Evolutionary conservation across 1,284 basidiomycete species (phyloP).

Genomic region (Irpex rosettiformis): DNA sequence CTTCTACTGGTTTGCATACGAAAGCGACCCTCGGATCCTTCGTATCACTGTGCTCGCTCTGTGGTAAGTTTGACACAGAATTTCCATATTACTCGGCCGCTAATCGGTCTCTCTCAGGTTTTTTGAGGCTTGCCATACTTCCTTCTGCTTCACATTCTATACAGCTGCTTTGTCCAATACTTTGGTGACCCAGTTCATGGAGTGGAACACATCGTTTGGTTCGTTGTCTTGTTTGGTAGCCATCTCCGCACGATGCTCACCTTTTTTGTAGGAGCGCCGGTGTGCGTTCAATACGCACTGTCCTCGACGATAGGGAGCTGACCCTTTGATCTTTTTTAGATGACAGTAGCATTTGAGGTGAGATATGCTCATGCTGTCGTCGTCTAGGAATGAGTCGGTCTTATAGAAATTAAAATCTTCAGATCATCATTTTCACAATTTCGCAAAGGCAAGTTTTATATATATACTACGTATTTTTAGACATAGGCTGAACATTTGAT

Average conservation of each 20-base stretch:
- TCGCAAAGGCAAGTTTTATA: neutral
- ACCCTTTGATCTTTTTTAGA: neutral
- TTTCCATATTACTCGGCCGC: neutral
- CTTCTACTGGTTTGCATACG: neutral
- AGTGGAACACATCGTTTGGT: neutral
- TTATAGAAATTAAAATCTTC: no score
- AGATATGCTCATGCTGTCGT: neutral
- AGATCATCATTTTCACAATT: neutral
- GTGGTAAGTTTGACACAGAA: neutral
- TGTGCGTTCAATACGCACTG: no score
- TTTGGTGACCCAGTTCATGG: neutral
- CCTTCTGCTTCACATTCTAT: neutral
- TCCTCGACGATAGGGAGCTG: neutral
- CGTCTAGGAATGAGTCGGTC: neutral
- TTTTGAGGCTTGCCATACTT: neutral
- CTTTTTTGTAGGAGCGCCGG: neutral
- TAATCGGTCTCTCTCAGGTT: neutral
- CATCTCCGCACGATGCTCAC: neutral
- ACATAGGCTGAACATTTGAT: neutral
- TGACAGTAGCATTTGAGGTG: neutral
- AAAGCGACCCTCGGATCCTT: neutral
- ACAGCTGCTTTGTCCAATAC: neutral
- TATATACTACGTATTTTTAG: neutral
- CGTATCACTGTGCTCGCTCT: neutral
- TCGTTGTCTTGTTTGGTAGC: neutral